Evolutionary conservation across 441 rosid species (phyloP).

Genomic region (Populus hybrid): DNA sequence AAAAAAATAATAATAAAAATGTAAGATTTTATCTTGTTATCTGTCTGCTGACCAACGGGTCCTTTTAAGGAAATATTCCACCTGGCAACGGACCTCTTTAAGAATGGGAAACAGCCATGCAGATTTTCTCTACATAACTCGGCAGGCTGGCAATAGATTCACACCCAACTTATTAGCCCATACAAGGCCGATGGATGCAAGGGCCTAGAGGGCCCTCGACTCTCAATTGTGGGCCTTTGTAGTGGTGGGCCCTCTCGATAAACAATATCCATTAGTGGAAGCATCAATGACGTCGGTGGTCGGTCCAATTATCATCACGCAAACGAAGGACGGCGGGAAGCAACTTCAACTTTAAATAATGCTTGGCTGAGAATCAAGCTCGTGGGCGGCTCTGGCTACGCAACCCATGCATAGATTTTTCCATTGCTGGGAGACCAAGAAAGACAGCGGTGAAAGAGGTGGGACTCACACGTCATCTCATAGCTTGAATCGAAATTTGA

Average conservation of each 20-base stretch:
- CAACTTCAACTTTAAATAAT: background rate
- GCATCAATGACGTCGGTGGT: background rate
- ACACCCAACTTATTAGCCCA: background rate
- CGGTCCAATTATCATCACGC: background rate
- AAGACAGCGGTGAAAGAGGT: background rate
- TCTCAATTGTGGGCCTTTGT: background rate
- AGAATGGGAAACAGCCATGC: too few relatives aligned
- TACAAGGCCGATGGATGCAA: background rate
- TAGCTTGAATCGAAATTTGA: background rate
- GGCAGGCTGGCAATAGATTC: background rate
- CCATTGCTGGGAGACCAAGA: conserved; percentile 2
- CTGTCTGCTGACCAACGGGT: too few relatives aligned
- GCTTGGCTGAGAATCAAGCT: conserved; percentile 7
- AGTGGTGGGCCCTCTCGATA: background rate
- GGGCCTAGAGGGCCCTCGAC: background rate
- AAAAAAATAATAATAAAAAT: too few relatives aligned
- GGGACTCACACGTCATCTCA: conserved; percentile 5
- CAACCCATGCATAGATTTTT: conserved; percentile 6
- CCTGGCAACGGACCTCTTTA: too few relatives aligned
- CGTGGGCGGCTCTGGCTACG: conserved; percentile 22
- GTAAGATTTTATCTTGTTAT: too few relatives aligned
- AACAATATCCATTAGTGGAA: background rate
- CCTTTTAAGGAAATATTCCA: too few relatives aligned
- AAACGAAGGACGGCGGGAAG: background rate
- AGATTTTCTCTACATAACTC: too few relatives aligned